Base-by-base conservation (phyloP, 2,329 filamentous ascomycete species). In the Tothia fuscella region DNA sequence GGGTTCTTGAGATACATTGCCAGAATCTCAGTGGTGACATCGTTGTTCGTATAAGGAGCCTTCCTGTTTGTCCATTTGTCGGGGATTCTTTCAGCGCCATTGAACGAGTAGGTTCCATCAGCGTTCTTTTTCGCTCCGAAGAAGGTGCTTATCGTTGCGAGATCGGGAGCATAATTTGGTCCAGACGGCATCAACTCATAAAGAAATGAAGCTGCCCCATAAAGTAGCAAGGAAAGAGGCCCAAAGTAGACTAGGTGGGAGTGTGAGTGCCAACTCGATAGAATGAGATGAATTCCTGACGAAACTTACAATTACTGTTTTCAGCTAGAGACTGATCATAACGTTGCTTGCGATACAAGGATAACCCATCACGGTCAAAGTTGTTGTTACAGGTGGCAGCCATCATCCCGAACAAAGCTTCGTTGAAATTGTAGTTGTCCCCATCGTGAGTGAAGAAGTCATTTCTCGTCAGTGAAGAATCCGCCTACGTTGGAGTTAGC, bases 241-340 rank as follows among this genome's bases (percentile, higher is more conserved):
- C 62, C 61, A 36, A 64, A 66, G 52, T 51, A 65, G 53, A 66
- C n/a, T n/a, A n/a, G n/a, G n/a, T n/a, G n/a, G n/a, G n/a, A n/a
- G n/a, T n/a, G n/a, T n/a, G n/a, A n/a, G n/a, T n/a, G n/a, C n/a
- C n/a, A n/a, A n/a, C n/a, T n/a, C n/a, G n/a, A n/a, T n/a, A n/a
- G n/a, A n/a, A n/a, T n/a, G n/a, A n/a, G n/a, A n/a, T n/a, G n/a
- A n/a, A n/a, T n/a, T n/a, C n/a, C n/a, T n/a, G n/a, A n/a, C n/a
- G n/a, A n/a, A n/a, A n/a, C n/a, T n/a, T n/a, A n/a, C n/a, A 65
- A 45, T 64, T 62, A 2, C 52, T 49, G 46, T 64, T 66, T 35
- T 61, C 43, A 12, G 50, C 49, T 2, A 54, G 45, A 6, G 56
- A 61, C 37, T 65, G 56, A 13, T 60, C 50, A 49, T 60, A 66